A percentile compares a stretch with the other conserved stretches of the same genome.
phyloP scores from a whole-genome alignment of 2,329 filamentous ascomycete genomes.

The Alternaria triticina region DNA sequence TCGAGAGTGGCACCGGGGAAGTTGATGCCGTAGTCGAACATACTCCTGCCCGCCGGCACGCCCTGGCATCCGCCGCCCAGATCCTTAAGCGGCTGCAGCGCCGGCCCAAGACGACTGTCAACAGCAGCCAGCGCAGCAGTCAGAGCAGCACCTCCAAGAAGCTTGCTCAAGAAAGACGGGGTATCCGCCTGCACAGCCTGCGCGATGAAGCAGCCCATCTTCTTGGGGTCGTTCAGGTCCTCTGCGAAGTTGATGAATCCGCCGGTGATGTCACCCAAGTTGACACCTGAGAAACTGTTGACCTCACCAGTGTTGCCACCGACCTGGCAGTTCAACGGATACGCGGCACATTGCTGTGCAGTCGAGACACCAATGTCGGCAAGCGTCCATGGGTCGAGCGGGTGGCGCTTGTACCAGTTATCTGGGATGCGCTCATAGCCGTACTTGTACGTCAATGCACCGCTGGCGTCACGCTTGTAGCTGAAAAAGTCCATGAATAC shows the following conservation, averaged over 20 bases:
- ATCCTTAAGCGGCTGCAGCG: neutral
- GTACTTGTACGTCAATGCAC: neutral
- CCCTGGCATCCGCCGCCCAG: neutral
- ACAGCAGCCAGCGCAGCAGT: neutral
- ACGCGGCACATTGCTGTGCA: neutral
- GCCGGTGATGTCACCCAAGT: neutral
- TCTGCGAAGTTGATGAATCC: neutral
- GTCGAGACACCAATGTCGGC: neutral
- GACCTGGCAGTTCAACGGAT: neutral
- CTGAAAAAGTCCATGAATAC: neutral
- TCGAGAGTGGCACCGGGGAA: neutral
- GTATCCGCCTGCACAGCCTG: neutral
- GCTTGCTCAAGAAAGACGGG: neutral
- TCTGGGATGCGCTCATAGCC: neutral
- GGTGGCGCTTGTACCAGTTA: neutral
- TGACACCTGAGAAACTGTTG: neutral
- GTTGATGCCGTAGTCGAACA: neutral
- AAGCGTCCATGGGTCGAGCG: neutral
- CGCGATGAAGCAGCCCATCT: neutral
- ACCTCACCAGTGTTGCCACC: neutral
- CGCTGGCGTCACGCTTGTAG: neutral
- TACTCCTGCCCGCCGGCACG: neutral
- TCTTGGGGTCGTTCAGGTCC: neutral
- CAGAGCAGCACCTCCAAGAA: neutral
- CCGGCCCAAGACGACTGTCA: neutral